Evolutionary conservation across 331 rosid genomes (phyloP), one percentile per base, ranked within the genome.

Genomic region (Malus hybrid): DNA sequence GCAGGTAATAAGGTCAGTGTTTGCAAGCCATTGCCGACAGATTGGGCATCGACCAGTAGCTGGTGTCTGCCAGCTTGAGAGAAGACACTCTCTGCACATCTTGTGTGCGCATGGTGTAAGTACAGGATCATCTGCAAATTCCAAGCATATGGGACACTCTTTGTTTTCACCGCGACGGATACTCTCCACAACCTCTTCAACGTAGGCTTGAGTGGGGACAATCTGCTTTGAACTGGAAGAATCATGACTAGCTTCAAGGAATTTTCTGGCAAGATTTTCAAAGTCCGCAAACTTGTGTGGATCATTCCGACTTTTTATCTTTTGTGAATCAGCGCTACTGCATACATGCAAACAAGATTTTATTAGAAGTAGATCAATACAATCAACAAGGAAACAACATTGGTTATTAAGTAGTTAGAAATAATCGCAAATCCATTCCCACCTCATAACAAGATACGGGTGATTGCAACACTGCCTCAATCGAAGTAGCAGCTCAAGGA

Each of bases 391-490:
- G 59, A 52, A 65, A 77, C 19, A 44, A 14, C 18, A 19, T 63
- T 4, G 68, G 24, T 34, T 71, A 27, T 67, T 8, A 27, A 27
- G n/a, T 27, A 67, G 68, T 32, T 87, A 29, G 34, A 56, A 28
- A 50, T 65, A 57, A 22, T 12, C 20, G 20, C 59, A 33, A 78
- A 59, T 65, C 76, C 18, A 39, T 20, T 7, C 77, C n/a, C 55
- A 91, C 98, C 98, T 80, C 90, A 90, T 84, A 70, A 91, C 91
- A 77, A 93, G 87, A 80, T 82, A 89, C 1, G 97, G 98, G 80
- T 93, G 97, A 85, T 89, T 91, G 79, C 96, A 93, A 79, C 97
- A 91, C 80, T 91, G 96, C 76, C 98, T 89, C 82, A 93, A 75
- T 78, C 93, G 93, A 76, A 91, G 83, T 70, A 91, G 87, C 67